Percentiles rank a stretch among this genome's conserved stretches.
Evolutionary conservation across 2,329 filamentous ascomycete species (phyloP).

Genomic region (Talaromyces sp.): DNA sequence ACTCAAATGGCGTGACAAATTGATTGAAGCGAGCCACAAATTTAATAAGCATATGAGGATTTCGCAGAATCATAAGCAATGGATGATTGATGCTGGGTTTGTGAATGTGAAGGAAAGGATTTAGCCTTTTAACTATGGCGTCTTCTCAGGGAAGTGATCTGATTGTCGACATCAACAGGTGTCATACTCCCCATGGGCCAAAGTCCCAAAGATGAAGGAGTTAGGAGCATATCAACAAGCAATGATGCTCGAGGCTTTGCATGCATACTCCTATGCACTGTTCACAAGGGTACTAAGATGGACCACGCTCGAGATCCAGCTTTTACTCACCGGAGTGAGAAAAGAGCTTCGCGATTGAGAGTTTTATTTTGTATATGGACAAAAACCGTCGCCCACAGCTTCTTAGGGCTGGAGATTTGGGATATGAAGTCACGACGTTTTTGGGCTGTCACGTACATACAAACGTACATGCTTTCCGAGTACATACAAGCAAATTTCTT

Average conservation of each 20-base stretch:
- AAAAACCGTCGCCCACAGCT: neutral
- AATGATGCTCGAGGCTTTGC: slow-evolving; percentile 24
- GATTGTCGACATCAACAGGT: slow-evolving; percentile 10
- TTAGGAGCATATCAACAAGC: slow-evolving; percentile 36
- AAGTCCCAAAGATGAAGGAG: slow-evolving; percentile 49
- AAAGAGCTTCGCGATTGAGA: neutral
- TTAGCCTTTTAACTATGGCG: slow-evolving; percentile 31
- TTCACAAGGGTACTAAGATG: slow-evolving; percentile 30
- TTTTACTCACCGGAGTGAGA: slow-evolving; percentile 25
- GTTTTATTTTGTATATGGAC: slow-evolving; percentile 19
- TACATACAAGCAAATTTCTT: neutral
- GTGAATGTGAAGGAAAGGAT: slow-evolving; percentile 15
- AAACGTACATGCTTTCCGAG: neutral
- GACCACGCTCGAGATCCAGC: slow-evolving; percentile 30
- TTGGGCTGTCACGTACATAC: neutral
- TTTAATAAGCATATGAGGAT: slow-evolving; percentile 14
- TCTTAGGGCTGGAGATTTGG: neutral
- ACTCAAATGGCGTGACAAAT: neutral
- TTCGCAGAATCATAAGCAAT: slow-evolving; percentile 5
- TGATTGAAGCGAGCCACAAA: slow-evolving; percentile 6
- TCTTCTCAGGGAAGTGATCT: neutral
- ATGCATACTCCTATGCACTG: slow-evolving; percentile 27
- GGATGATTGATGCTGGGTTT: slow-evolving; percentile 16
- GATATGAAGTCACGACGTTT: neutral
- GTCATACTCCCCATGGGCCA: slow-evolving; percentile 43